Base-by-base conservation (phyloP, 768 basidiomycete species). In the Pulveroboletus ravenelii region DNA sequence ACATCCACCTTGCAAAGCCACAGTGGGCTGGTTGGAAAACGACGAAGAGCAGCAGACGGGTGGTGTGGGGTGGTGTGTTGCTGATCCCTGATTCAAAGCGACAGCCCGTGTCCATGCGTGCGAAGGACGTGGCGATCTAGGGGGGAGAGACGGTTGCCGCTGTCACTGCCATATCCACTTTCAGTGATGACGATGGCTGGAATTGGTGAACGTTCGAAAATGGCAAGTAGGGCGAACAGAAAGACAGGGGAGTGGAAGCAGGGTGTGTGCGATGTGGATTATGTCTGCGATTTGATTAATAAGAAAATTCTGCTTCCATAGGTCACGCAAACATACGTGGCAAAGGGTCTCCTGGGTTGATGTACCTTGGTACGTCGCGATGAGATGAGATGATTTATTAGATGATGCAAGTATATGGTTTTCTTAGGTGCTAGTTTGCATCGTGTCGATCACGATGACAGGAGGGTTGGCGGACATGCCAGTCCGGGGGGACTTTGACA, bases 151-250 rank as follows among this genome's bases (percentile, higher is more conserved):
- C 2, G 14, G 29, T 2, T 8, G 15, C 15, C 0, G 4, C 36
- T 7, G 25, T 14, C 44, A 2, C 37, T 7, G 32, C 9, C 41
- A 37, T 56, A 25, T 50, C 60, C 34, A 58, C 58, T 0, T 59
- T 62, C 20, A 4, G 4, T 10, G 71, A 73, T 41, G 75, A 78
- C 37, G 79, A 78, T 32, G 78, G 81, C 5, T 84, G 81, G 81
- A 82, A 82, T 58, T 84, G 82, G 81, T 82, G 64, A 64, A 10
- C 17, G 3, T 25, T 32, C 2, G 20, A 4, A 23, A 23, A 23
- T 23, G 20, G 20, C 20, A 23, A 4, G 14, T 14, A 14, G 13
- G 32, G 32, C 13, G 12, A 13, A 14, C 14, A 15, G 6, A 34
- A 14, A 14, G 2, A 14, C 6, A 13, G 20, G 4, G 32, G 13